A percentile compares a stretch with the other conserved stretches of the same genome.
These are phyloP conservation scores for Myxozyma nipponensis DNA, from an alignment of 805 yeast genomes.

Conservation along the genomic window DNA sequence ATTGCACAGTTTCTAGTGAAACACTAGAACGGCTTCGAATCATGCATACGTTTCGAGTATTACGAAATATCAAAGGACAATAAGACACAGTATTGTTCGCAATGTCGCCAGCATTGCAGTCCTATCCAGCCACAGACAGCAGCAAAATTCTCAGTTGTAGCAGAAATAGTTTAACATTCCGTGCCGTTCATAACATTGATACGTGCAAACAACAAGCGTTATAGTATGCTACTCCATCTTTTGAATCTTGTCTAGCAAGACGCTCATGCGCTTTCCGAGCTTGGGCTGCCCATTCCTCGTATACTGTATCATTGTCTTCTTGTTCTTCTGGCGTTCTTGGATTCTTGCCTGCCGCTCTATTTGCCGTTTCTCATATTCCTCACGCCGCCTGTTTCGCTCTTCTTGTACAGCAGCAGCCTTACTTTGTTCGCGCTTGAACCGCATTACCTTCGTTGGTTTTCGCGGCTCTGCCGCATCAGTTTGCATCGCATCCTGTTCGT, in stretches of 20 bases:
- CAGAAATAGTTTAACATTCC: no score
- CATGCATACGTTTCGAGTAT: no score
- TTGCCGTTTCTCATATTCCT: conserved; percentile 5
- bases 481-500: background rate
- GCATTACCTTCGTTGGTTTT: conserved; percentile 7
- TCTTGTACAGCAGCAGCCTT: conserved; percentile 9
- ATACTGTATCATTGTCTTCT: conserved; percentile 19
- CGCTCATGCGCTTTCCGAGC: conserved; percentile 20
- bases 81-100: no score
- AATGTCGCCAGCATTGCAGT: no score
- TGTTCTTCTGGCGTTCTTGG: conserved; percentile 7
- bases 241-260: conserved; percentile 19
- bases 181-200: no score
- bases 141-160: no score
- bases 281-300: conserved; percentile 24
- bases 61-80: no score
- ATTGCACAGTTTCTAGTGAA: no score
- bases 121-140: no score
- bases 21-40: no score
- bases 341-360: conserved; percentile 10
- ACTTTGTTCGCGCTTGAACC: conserved; percentile 17
- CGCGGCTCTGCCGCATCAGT: background rate
- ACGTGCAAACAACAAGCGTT: no score
- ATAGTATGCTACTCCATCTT: no score
- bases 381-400: conserved; percentile 8